Base-by-base conservation (phyloP, 257 asterid species). In the Galeopsis tetrahit region DNA sequence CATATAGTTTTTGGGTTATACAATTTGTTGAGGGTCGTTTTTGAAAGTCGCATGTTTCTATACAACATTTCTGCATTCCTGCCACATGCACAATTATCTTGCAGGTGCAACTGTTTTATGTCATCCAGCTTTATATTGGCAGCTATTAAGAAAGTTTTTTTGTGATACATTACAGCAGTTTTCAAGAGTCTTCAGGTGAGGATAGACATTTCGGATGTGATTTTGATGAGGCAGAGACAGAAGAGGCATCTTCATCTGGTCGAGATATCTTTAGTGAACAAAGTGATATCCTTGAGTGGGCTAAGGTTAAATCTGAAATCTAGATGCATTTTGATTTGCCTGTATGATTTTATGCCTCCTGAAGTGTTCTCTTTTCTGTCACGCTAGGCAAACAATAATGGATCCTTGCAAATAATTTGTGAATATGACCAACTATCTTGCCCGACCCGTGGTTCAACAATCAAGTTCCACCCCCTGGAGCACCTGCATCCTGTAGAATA, bases 181-280 rank as follows among this genome's bases (percentile, higher is more conserved):
- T 85, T 67, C 99, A 85, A 79, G 95, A 88, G 57, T 95, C 98
- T 78, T 91, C 97, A 32, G 77, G 87, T 75, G 99, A 95, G 71
- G 90, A 85, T 66, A 87, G 94, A 73, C 86, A 85, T 79, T 82
- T 85, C 77, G 80, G 98, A 77, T 87, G 85, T 84, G 98, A 87
- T 70, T 68, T 82, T 51, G 94, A 92, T 35, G 96, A 89, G 68
- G 82, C 86, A 21, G 96, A 92, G 70, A 81, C 82, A 51, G 96
- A 89, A 82, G 99, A 92, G 82, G 88, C 97, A 77, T 88, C 98
- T 31, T 90, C 90, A 63, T 95, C 98, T 69, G 98, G 99, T 63
- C 97, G 82, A 84, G 98, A 90, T 73, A 76, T 83, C 81, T 84
- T 82, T 80, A 79, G 88, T 80, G 97, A 88, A 73, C 91, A 90